These are phyloP conservation scores for Blastobotrys proliferans DNA, from an alignment of 1,139 yeast species.

Conservation along the genomic window DNA sequence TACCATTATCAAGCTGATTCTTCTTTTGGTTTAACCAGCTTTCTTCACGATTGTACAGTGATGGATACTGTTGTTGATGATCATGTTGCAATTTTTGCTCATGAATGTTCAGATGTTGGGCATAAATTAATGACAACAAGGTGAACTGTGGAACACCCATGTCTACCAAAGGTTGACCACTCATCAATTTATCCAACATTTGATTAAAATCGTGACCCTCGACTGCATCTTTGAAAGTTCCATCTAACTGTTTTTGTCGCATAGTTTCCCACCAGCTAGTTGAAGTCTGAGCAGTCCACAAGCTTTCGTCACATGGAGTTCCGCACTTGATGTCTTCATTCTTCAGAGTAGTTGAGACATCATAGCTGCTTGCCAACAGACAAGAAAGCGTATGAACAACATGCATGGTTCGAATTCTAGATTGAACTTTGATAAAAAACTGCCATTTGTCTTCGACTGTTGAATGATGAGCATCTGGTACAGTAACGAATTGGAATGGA, in stretches of 20 bases:
- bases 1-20: conserved; percentile 26
- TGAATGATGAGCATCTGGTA: conserved; percentile 28
- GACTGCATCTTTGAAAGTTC: conserved; percentile 23
- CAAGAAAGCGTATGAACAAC: conserved; percentile 71
- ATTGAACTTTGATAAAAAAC: conserved; percentile 75
- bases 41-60: conserved; percentile 15
- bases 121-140: conserved; percentile 60
- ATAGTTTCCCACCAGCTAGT: conserved; percentile 51
- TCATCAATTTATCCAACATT: conserved; percentile 25
- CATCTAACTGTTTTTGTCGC: conserved; percentile 28
- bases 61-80: conserved; percentile 1
- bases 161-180: conserved; percentile 31
- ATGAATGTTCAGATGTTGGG: conserved; percentile 67
- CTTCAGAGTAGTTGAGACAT: conserved; percentile 49
- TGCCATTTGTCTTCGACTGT: conserved; percentile 55
- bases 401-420: conserved; percentile 81
- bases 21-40: conserved; percentile 27
- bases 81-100: conserved; percentile 17
- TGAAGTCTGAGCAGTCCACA: conserved; percentile 63
- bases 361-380: conserved; percentile 63
- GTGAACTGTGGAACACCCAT: conserved; percentile 42
- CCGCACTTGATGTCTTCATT: conserved; percentile 70
- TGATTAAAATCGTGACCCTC: conserved; percentile 29
- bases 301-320: conserved; percentile 63
- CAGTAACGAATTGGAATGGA: conserved; percentile 34